These are phyloP conservation scores for Daldinia grandis DNA, from an alignment of 495 filamentous ascomycete genomes.

Conservation along the genomic window DNA sequence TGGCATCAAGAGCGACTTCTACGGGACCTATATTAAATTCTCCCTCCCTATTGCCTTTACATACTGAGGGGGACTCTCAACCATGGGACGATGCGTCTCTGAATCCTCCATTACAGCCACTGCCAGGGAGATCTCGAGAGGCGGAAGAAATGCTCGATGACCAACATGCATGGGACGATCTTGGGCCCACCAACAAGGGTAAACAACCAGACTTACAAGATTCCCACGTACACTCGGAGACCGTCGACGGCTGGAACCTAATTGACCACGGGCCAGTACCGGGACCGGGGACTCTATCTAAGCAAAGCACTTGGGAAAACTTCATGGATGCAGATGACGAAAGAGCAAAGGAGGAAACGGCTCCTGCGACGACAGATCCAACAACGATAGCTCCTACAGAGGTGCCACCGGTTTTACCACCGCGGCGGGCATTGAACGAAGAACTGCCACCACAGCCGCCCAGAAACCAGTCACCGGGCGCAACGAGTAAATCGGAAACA, in stretches of 20 bases:
- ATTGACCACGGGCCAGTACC: conserved; percentile 53
- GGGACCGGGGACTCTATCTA: conserved; percentile 37
- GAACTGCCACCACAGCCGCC: conserved; percentile 46
- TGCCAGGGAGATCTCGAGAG: conserved; percentile 17
- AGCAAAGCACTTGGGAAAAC: conserved; percentile 52
- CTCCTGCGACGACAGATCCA: conserved; percentile 1
- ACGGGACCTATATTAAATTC: conserved; percentile 39
- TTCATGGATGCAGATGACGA: conserved; percentile 44
- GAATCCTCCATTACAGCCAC: conserved; percentile 15
- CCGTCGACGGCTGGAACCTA: conserved; percentile 58
- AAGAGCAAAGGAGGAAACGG: conserved; percentile 28
- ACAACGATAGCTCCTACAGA: conserved; percentile 5
- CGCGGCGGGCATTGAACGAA: conserved; percentile 45
- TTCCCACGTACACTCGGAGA: conserved; percentile 38
- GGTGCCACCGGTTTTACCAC: conserved; percentile 50
- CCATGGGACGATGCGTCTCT: conserved; percentile 32
- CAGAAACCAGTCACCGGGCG: conserved; percentile 43
- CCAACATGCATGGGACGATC: conserved; percentile 56
- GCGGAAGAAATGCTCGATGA: conserved; percentile 48
- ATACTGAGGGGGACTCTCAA: conserved; percentile 28
- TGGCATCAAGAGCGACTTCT: conserved; percentile 45
- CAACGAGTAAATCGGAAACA: conserved; percentile 52
- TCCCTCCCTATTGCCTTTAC: conserved; percentile 39
- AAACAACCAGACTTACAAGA: conserved; percentile 42
- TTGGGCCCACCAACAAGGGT: conserved; percentile 45